Evolutionary conservation across 2,329 filamentous ascomycete genomes (phyloP).

Genomic region (Exophiala xenobiotica): DNA sequence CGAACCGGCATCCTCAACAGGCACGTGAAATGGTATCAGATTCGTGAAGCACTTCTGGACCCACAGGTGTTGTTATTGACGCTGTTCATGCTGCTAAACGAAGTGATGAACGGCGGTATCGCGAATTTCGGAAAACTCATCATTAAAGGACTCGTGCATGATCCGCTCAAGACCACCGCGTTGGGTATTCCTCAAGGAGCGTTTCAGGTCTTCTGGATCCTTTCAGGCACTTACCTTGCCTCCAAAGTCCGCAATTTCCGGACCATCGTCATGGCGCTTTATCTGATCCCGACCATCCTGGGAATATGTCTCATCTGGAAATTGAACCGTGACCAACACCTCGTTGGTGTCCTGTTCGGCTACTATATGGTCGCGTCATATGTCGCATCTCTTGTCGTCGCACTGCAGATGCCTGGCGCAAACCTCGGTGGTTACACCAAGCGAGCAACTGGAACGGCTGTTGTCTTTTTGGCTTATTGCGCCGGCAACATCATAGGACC

Average conservation of each 20-base stretch:
- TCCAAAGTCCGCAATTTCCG: conserved; percentile 52
- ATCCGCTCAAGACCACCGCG: conserved; percentile 49
- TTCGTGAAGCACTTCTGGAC: conserved; percentile 27
- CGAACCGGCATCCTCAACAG: conserved; percentile 26
- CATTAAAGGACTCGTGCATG: conserved; percentile 46
- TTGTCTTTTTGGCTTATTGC: conserved; percentile 46
- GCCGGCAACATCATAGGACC: conserved; percentile 47
- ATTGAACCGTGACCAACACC: conserved; percentile 40
- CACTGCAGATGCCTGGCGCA: conserved; percentile 27
- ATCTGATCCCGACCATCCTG: conserved; percentile 53
- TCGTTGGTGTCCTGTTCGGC: conserved; percentile 51
- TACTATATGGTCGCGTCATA: conserved; percentile 47
- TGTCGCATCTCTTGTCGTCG: conserved; percentile 8
- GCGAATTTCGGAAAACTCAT: conserved; percentile 36
- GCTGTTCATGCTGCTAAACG: conserved; percentile 27
- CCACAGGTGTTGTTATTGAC: conserved; percentile 29
- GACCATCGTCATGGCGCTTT: conserved; percentile 54
- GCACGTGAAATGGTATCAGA: conserved; percentile 21
- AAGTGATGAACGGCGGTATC: conserved; percentile 36
- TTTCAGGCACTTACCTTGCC: conserved; percentile 54
- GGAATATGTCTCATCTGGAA: conserved; percentile 54
- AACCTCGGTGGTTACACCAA: conserved; percentile 53
- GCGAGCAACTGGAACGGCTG: conserved; percentile 47
- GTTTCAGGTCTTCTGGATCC: conserved; percentile 55
- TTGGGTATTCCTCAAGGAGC: conserved; percentile 57